phyloP scores from a whole-genome alignment of 2,329 filamentous ascomycete species.

The Dichotomopilus funicola region DNA sequence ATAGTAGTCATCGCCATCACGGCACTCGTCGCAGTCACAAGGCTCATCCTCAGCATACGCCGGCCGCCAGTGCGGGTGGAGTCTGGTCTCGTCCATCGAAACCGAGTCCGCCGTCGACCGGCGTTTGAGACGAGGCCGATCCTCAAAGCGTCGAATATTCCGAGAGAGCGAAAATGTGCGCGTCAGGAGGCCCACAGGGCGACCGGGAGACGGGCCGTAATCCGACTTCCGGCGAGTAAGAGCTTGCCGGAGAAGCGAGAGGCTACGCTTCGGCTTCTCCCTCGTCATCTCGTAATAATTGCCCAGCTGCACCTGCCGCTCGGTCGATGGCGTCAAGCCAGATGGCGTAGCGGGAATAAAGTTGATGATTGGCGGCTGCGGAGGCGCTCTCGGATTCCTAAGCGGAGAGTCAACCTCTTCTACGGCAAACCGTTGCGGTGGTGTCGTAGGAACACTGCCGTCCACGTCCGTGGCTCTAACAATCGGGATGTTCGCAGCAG shows the following conservation, averaged over 20 bases:
- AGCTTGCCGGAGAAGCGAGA: constrained; percentile 49
- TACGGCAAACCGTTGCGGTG: constrained; percentile 44
- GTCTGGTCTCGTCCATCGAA: constrained; percentile 46
- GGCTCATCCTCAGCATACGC: constrained; percentile 36
- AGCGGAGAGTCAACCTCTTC: constrained; percentile 56
- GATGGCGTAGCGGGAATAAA: constrained; percentile 60
- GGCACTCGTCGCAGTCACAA: constrained; percentile 22
- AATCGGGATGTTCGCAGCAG: constrained; percentile 29
- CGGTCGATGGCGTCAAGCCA: constrained; percentile 48
- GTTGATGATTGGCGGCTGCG: constrained; percentile 43
- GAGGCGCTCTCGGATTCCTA: constrained; percentile 52
- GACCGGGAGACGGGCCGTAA: constrained; percentile 36
- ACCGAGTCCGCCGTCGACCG: constrained; percentile 40
- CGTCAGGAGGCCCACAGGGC: constrained; percentile 38
- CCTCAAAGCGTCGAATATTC: constrained; percentile 28
- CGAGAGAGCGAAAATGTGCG: constrained; percentile 50
- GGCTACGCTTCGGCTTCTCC: constrained; percentile 39
- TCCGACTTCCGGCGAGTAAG: constrained; percentile 43
- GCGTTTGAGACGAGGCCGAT: constrained; percentile 25
- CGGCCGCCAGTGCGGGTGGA: constrained; percentile 59
- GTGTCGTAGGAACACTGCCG: constrained; percentile 41
- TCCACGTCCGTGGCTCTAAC: constrained; percentile 36
- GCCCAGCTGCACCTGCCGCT: constrained; percentile 46
- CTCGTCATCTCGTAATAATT: constrained; percentile 46
- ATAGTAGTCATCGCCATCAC: constrained; percentile 26